Percentiles rank a stretch among this genome's conserved stretches.
phyloP scores from a whole-genome alignment of 768 basidiomycete species.

The Tephrocybe sp. region DNA sequence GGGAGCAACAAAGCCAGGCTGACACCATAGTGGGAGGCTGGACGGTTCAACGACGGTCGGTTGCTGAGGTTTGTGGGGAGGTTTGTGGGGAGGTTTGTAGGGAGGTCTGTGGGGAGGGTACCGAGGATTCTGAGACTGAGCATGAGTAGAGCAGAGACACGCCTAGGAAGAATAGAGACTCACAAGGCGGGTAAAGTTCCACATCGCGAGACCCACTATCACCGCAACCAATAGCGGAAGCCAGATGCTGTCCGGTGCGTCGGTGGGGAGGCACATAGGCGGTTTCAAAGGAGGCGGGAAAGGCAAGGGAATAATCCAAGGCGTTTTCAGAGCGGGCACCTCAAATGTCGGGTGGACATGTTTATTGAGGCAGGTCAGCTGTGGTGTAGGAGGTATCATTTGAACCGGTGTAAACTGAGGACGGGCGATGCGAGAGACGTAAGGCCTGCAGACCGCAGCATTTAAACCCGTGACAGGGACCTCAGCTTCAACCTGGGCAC shows the following conservation, averaged over 20 bases:
- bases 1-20: not conserved
- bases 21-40: not conserved
- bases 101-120: not conserved
- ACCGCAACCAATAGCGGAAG: not conserved
- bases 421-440: slow-evolving; percentile 5
- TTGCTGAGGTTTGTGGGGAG: not conserved
- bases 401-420: slow-evolving; percentile 2
- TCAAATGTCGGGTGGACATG: slow-evolving; percentile 9
- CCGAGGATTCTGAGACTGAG: not conserved
- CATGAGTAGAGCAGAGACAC: not conserved
- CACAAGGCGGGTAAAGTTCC: slow-evolving; percentile 4
- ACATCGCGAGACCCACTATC: not conserved
- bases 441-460: not conserved
- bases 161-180: not conserved
- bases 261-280: not conserved
- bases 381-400: not conserved
- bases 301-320: not conserved
- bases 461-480: not conserved
- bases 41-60: no score
- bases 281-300: not conserved
- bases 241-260: not conserved
- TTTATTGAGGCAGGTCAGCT: slow-evolving; percentile 5
- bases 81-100: no score
- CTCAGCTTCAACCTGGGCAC: not conserved
- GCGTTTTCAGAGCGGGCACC: slow-evolving; percentile 7